Percentiles rank a stretch among this genome's conserved stretches.
These are phyloP conservation scores for Fusarium subglutinans DNA, from an alignment of 2,329 filamentous ascomycete genomes.

Conservation along the genomic window DNA sequence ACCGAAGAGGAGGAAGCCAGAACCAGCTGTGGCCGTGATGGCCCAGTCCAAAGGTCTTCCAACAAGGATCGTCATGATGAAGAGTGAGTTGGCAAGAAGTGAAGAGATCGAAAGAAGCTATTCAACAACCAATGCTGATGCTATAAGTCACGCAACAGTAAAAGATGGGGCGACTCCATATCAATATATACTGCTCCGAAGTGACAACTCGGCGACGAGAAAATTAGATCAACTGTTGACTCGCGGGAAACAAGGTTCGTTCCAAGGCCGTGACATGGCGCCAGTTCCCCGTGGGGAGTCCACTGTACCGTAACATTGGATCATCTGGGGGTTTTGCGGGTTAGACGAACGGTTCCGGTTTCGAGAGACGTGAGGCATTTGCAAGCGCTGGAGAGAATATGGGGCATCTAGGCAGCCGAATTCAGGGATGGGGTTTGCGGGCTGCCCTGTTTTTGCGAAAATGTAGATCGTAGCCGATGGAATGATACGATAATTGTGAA, in stretches of 20 bases:
- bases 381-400: slow-evolving; percentile 3
- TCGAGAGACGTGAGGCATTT: neutral
- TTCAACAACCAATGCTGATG: slow-evolving; percentile 8
- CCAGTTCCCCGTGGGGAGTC: slow-evolving; percentile 19
- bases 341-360: neutral
- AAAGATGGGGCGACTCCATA: slow-evolving; percentile 10
- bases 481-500: neutral
- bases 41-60: slow-evolving; percentile 52
- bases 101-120: slow-evolving; percentile 2
- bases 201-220: neutral
- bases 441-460: neutral
- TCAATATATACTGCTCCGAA: slow-evolving; percentile 28
- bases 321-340: slow-evolving; percentile 12
- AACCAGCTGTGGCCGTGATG: slow-evolving; percentile 49
- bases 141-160: neutral
- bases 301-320: neutral
- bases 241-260: slow-evolving; percentile 27
- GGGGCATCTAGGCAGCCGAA: slow-evolving; percentile 8
- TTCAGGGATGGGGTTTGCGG: neutral
- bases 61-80: slow-evolving; percentile 39
- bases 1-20: slow-evolving; percentile 50
- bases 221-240: slow-evolving; percentile 16
- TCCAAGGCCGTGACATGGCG: slow-evolving; percentile 18
- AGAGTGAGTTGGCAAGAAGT: no score
- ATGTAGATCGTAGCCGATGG: neutral